Percentiles rank a stretch among this genome's conserved stretches.
These are phyloP conservation scores for Alternaria postmessia DNA, from an alignment of 2,329 filamentous ascomycete species.

Conservation along the genomic window DNA sequence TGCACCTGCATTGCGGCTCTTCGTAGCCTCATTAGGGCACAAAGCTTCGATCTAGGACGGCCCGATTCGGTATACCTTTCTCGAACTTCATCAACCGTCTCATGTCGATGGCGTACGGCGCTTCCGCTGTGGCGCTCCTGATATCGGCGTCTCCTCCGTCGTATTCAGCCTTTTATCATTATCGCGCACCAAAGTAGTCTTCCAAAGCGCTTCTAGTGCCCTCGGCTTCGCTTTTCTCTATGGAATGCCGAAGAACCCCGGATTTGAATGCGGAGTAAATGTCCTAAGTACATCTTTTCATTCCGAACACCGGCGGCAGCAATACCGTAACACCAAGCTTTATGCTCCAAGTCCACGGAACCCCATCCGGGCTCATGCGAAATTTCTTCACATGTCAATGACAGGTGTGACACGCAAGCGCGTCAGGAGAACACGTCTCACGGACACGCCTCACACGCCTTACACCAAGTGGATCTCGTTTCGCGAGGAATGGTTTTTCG, in stretches of 20 bases:
- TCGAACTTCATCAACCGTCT: background rate
- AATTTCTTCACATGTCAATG: constrained; percentile 1
- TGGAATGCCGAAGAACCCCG: background rate
- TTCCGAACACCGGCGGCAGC: background rate
- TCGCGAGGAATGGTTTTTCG: constrained; percentile 1
- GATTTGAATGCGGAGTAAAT: background rate
- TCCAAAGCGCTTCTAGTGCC: constrained; percentile 10
- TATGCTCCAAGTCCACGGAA: background rate
- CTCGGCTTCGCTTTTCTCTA: background rate
- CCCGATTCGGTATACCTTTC: constrained; percentile 10
- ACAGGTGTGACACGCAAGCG: constrained; percentile 4
- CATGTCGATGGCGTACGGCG: constrained; percentile 1
- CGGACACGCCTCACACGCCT: background rate
- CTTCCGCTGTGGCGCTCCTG: constrained; percentile 9
- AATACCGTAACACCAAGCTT: background rate
- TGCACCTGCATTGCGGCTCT: constrained; percentile 23
- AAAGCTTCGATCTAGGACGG: constrained; percentile 7
- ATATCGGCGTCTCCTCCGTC: background rate
- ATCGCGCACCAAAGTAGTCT: background rate
- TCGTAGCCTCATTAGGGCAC: constrained; percentile 9
- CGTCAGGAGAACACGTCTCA: constrained; percentile 1
- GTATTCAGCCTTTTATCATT: background rate
- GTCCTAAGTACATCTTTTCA: background rate
- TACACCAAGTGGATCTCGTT: constrained; percentile 10
- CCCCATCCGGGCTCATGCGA: background rate